These are phyloP conservation scores for Silene vulgaris DNA, from an alignment of 179 eudicot genomes.

Conservation along the genomic window DNA sequence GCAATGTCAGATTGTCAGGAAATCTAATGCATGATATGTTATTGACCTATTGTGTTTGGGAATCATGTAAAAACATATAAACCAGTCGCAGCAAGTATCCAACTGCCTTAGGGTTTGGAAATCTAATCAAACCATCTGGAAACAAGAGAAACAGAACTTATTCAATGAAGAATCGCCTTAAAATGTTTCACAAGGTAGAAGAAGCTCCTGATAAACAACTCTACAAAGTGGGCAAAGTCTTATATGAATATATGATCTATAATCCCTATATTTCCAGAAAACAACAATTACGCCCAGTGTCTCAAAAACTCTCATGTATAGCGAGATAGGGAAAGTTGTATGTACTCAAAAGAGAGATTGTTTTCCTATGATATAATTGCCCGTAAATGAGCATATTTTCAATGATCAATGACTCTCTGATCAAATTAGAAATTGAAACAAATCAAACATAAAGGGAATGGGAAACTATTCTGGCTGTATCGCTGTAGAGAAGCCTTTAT, in stretches of 20 bases:
- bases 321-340: background rate
- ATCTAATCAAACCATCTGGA: background rate
- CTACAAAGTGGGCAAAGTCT: background rate
- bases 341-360: background rate
- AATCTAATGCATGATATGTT: background rate
- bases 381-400: background rate
- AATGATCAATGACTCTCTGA: background rate
- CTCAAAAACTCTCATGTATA: background rate
- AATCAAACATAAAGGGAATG: background rate
- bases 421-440: background rate
- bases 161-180: background rate
- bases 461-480: too few relatives aligned
- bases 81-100: background rate
- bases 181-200: background rate
- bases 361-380: background rate
- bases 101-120: background rate
- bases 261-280: background rate
- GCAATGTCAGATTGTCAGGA: slow-evolving; percentile 2
- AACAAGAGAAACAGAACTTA: background rate
- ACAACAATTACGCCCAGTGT: background rate
- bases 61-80: slow-evolving; percentile 1
- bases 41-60: background rate
- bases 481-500: too few relatives aligned
- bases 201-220: background rate
- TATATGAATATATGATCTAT: background rate